phyloP scores from a whole-genome alignment of 73 alveolate genomes.

The Stentor roeselii region DNA sequence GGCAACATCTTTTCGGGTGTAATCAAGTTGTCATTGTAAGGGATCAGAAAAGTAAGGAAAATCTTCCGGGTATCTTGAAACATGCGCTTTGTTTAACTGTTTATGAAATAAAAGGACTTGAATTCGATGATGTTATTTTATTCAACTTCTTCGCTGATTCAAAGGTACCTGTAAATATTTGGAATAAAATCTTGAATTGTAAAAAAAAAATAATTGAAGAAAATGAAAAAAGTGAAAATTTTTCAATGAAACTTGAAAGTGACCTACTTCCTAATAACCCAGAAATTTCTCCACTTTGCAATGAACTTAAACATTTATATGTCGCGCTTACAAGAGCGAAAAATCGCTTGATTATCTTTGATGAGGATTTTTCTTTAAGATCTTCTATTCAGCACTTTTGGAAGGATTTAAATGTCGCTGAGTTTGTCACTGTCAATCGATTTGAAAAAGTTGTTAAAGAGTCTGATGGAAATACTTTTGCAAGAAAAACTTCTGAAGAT shows the following conservation, averaged over 20 bases:
- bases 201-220: background rate
- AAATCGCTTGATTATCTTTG: slow-evolving; percentile 74
- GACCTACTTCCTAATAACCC: slow-evolving; percentile 23
- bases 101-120: slow-evolving; percentile 74
- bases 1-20: slow-evolving; percentile 68
- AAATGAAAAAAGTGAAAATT: background rate
- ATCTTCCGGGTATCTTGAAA: slow-evolving; percentile 44
- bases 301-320: slow-evolving; percentile 74
- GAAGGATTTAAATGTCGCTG: slow-evolving; percentile 53
- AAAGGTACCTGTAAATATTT: slow-evolving; percentile 4
- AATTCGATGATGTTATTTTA: slow-evolving; percentile 70
- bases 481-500: slow-evolving; percentile 5
- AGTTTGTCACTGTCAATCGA: slow-evolving; percentile 26
- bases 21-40: slow-evolving; percentile 74
- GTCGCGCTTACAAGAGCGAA: slow-evolving; percentile 86
- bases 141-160: slow-evolving; percentile 64
- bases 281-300: slow-evolving; percentile 51
- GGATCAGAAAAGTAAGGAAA: slow-evolving; percentile 52
- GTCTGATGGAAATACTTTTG: background rate
- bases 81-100: slow-evolving; percentile 68
- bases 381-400: slow-evolving; percentile 46
- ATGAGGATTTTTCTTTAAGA: slow-evolving; percentile 58
- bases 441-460: background rate
- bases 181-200: background rate
- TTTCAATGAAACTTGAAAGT: background rate